Evolutionary conservation across 2,329 filamentous ascomycete genomes (phyloP).

Genomic region (Colletotrichum sidae): DNA sequence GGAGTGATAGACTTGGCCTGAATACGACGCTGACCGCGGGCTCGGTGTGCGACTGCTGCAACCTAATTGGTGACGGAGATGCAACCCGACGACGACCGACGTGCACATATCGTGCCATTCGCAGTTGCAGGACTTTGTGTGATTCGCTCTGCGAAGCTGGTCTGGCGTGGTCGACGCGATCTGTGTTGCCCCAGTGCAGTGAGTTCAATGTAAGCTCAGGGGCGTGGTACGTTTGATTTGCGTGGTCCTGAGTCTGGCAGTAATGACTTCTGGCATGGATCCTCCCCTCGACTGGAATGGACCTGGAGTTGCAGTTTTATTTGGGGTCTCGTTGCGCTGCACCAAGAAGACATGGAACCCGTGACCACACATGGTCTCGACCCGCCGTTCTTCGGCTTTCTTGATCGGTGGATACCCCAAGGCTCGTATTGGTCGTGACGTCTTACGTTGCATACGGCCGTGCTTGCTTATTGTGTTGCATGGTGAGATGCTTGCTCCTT

Average conservation of each 20-base stretch:
- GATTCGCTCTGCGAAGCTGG: not conserved
- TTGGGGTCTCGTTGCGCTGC: constrained; percentile 1
- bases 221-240: not conserved
- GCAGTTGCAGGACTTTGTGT: not conserved
- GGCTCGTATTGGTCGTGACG: constrained; percentile 26
- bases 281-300: constrained; percentile 30
- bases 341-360: not conserved
- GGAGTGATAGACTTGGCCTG: constrained; percentile 20
- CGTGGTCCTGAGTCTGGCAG: not conserved
- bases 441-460: constrained; percentile 10
- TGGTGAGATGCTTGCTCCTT: too few relatives aligned
- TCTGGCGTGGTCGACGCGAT: too few relatives aligned
- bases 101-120: not conserved
- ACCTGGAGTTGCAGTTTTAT: constrained; percentile 16
- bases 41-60: not conserved
- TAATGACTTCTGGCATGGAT: constrained; percentile 17
- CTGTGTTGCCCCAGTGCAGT: too few relatives aligned
- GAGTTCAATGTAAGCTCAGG: too few relatives aligned
- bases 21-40: constrained; percentile 11
- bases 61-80: not conserved
- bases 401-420: constrained; percentile 13
- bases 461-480: constrained; percentile 2
- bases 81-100: constrained; percentile 10
- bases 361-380: not conserved
- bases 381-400: constrained; percentile 5